Evolutionary conservation across 495 filamentous ascomycete genomes (phyloP).

Genomic region (Penicillium pulvis): DNA sequence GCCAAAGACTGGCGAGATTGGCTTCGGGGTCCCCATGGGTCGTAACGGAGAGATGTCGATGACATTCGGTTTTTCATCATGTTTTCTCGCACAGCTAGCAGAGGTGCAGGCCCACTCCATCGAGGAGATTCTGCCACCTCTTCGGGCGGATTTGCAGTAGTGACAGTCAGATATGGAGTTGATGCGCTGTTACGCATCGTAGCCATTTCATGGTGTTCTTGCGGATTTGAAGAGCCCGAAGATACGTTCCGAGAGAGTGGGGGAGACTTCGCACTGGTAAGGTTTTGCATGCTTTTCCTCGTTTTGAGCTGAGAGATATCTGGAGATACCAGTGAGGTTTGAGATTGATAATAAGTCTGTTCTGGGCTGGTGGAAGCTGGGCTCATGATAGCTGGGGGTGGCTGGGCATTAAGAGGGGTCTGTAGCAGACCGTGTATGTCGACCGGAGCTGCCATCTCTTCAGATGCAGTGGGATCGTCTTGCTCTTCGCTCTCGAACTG

Average conservation of each 20-base stretch:
- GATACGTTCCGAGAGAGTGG: conserved; percentile 24
- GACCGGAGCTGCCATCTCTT: conserved; percentile 62
- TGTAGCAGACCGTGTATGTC: conserved; percentile 68
- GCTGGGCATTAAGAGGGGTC: conserved; percentile 57
- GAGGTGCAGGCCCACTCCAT: conserved; percentile 40
- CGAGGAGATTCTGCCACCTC: conserved; percentile 20
- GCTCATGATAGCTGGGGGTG: conserved; percentile 38
- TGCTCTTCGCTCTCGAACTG: conserved; percentile 40
- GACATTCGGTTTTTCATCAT: conserved; percentile 42
- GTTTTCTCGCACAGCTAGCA: conserved; percentile 46
- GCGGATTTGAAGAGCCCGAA: conserved; percentile 18
- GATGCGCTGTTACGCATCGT: conserved; percentile 44
- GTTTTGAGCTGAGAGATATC: conserved; percentile 15
- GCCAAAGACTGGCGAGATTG: conserved; percentile 32
- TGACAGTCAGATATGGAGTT: conserved; percentile 41
- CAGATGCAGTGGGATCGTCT: conserved; percentile 23
- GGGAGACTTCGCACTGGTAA: conserved; percentile 1
- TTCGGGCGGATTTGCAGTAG: conserved; percentile 25
- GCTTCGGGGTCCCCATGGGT: conserved; percentile 34
- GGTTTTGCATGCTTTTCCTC: conserved; percentile 11
- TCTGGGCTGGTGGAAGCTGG: conserved; percentile 18
- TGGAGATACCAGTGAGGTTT: conserved; percentile 6
- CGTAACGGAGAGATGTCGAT: conserved; percentile 40
- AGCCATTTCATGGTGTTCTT: conserved; percentile 10
- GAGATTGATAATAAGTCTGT: conserved; percentile 19